Percentiles rank a stretch among this genome's conserved stretches.
Conservation (phyloP, 202 grass and related monocot genomes). For the Eragrostis tef region DNA sequence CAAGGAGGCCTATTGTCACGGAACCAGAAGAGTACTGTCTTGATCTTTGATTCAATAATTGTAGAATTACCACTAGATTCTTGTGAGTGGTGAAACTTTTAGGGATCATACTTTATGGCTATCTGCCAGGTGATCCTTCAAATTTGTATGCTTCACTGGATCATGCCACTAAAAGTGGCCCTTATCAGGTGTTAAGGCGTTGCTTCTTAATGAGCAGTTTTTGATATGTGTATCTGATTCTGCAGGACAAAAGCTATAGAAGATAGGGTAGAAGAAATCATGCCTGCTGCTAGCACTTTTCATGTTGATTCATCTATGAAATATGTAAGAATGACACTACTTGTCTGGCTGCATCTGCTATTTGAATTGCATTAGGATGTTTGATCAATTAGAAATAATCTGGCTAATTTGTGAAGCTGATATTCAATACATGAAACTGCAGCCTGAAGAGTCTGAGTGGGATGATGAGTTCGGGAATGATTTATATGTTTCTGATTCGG, state of each 20-base stretch:
- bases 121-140: constrained; percentile 20
- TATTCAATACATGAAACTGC: constrained; percentile 58
- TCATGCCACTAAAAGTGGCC: constrained; percentile 32
- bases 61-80: constrained; percentile 35
- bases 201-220: constrained; percentile 16
- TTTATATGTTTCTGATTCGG: constrained; percentile 73
- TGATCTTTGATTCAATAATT: constrained; percentile 57
- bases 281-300: constrained; percentile 53
- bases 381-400: constrained; percentile 19
- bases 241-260: constrained; percentile 78
- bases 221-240: constrained; percentile 29
- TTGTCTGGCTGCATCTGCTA: constrained; percentile 5
- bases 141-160: constrained; percentile 40
- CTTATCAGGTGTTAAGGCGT: constrained; percentile 21
- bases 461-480: constrained; percentile 97
- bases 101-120: constrained; percentile 12
- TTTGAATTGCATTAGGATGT: constrained; percentile 36
- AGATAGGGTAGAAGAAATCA: constrained; percentile 61
- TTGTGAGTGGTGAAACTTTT: constrained; percentile 20
- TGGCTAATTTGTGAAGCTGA: constrained; percentile 41
- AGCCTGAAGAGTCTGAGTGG: constrained; percentile 98
- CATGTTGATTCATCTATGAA: constrained; percentile 65
- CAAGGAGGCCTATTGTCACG: constrained; percentile 78
- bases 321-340: constrained; percentile 67
- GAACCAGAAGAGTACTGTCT: constrained; percentile 83